phyloP scores from a whole-genome alignment of 768 basidiomycete species.

The Leccinum subtestaceum region DNA sequence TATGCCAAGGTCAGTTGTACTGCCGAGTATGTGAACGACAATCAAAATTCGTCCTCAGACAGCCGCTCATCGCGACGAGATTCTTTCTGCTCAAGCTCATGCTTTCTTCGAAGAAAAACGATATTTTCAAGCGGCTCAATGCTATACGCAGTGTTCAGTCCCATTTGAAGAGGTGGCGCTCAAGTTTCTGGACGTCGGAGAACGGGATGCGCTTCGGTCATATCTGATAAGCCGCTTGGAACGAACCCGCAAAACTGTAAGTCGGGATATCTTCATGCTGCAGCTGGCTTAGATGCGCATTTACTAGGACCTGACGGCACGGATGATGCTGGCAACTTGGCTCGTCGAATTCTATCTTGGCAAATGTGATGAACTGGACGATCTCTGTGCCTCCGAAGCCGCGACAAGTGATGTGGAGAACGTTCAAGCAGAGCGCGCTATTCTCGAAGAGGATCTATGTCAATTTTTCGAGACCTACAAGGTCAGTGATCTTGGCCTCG shows the following conservation, averaged over 20 bases:
- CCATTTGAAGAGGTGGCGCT: slow-evolving; percentile 91
- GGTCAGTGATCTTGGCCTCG: slow-evolving; percentile 40
- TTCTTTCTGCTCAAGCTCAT: slow-evolving; percentile 81
- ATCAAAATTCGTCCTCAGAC: slow-evolving; percentile 48
- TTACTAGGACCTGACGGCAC: slow-evolving; percentile 80
- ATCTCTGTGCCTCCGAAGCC: slow-evolving; percentile 85
- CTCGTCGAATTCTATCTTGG: slow-evolving; percentile 95
- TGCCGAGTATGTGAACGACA: background rate
- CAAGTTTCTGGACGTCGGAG: slow-evolving; percentile 84
- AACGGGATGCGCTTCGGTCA: slow-evolving; percentile 86
- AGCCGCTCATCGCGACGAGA: slow-evolving; percentile 79
- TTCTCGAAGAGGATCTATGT: slow-evolving; percentile 89
- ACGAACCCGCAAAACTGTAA: slow-evolving; percentile 75
- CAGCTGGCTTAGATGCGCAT: background rate
- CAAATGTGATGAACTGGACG: slow-evolving; percentile 95
- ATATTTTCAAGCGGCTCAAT: slow-evolving; percentile 87
- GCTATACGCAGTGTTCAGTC: slow-evolving; percentile 84
- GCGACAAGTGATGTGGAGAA: slow-evolving; percentile 82
- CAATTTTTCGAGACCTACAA: slow-evolving; percentile 95
- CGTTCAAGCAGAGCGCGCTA: slow-evolving; percentile 69
- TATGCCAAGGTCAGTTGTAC: slow-evolving; percentile 68
- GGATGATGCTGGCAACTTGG: slow-evolving; percentile 99
- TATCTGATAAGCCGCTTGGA: slow-evolving; percentile 89
- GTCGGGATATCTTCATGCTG: slow-evolving; percentile 20
- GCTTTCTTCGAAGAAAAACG: slow-evolving; percentile 73